Evolutionary conservation across 352 stramenopile species (phyloP), one percentile per base, ranked within the genome.

Genomic region (Globisporangium canariense): DNA sequence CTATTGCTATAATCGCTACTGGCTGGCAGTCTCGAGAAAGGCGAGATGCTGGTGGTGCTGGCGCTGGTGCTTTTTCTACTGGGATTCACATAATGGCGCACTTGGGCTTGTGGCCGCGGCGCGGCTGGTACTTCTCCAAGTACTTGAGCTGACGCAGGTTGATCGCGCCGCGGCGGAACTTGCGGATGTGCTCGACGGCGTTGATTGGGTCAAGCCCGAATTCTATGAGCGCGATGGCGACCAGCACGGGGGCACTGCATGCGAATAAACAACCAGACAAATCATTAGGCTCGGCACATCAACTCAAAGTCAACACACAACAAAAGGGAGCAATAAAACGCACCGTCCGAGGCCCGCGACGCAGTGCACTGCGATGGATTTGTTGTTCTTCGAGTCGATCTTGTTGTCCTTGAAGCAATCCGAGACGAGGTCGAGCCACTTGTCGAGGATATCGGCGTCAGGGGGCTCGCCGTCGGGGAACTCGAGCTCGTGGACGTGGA

Each of bases 101-200:
- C 71, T 91, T 91, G 60, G 76, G 69, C 71, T 93, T 93, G 67
- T 83, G 73, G 53, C 80, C 79, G 57, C 81, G 82, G 6, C 75
- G 79, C 38, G 86, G 80, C 62, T 94, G 79, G 77, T 99, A 99
- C 67, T 95, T 94, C 73, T 99, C 93, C 66, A 99, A 77, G 74
- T 99, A 99, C 69, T 97, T 91, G 55, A 99, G 86, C 76, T 99
- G 97, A 56, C 97, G 97, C 57, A 97, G 79, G 71, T 99, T 99
- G 74, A 99, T 99, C 14, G 97, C 97, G 20, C 97, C 96, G 62
- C 97, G 89, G 25, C 97, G 88, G 62, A 91, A 89, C 70, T 93
- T 89, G 60, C 97, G 89, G 67, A 99, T 99, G 69, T 98, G 94
- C 71, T 98, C 92, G n/a, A 99, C 96, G 6, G 96, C 97, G 59